Percentiles rank a stretch among this genome's conserved stretches.
phyloP scores from a whole-genome alignment of 2,329 filamentous ascomycete genomes.

The Neonectria neomacrospora region DNA sequence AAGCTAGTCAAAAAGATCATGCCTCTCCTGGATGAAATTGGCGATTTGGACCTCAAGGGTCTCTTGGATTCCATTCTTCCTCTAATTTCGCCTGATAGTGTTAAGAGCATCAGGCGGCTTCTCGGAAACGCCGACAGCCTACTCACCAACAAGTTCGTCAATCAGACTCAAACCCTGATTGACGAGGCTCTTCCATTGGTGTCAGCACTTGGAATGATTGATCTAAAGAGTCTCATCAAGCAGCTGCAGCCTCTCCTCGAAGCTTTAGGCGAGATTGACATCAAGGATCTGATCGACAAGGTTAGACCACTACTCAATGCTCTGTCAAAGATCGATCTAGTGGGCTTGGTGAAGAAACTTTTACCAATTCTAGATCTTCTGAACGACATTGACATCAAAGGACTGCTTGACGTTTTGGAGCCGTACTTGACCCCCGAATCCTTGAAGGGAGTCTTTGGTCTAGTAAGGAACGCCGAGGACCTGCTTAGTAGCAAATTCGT shows the following conservation, averaged over 20 bases:
- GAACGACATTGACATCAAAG: constrained; percentile 48
- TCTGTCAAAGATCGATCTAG: constrained; percentile 47
- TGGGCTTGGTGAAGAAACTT: constrained; percentile 44
- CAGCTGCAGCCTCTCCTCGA: constrained; percentile 48
- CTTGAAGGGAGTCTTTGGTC: constrained; percentile 50
- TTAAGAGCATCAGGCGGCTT: constrained; percentile 50
- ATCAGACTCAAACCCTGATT: constrained; percentile 48
- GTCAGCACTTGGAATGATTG: constrained; percentile 48
- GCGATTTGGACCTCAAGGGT: constrained; percentile 48
- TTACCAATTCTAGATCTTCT: constrained; percentile 48
- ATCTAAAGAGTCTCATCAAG: constrained; percentile 49
- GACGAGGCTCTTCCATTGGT: constrained; percentile 52
- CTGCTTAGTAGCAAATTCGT: constrained; percentile 53
- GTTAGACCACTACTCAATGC: constrained; percentile 47
- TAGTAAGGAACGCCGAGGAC: constrained; percentile 52
- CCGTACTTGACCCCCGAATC: constrained; percentile 50
- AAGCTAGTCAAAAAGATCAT: constrained; percentile 44
- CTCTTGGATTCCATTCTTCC: constrained; percentile 49
- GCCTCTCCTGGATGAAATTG: constrained; percentile 46
- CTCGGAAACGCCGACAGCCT: constrained; percentile 51
- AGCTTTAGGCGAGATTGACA: constrained; percentile 49
- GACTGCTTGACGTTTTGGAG: constrained; percentile 47
- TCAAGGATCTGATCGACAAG: constrained; percentile 46
- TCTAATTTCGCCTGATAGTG: constrained; percentile 47
- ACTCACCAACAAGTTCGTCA: constrained; percentile 46